Conservation (phyloP, 176 grass and related monocot species). For the Alopecurus myosuroides region DNA sequence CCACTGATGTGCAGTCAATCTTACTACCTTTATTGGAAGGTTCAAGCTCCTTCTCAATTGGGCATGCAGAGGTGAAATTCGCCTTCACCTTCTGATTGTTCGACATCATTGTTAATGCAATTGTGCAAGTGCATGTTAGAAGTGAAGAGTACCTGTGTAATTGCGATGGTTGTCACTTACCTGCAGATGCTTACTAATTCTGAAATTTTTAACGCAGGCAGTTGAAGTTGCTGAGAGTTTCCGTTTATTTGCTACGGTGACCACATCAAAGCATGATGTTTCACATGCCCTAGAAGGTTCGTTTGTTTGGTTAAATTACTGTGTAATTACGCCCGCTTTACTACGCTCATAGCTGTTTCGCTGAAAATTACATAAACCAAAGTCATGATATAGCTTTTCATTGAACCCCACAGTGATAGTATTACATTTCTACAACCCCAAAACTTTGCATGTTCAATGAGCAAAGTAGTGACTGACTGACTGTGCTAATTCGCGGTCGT, state of each 20-base stretch:
- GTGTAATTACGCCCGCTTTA: background rate
- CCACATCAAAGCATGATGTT: conserved; percentile 68
- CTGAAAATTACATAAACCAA: conserved; percentile 1
- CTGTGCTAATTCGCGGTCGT: background rate
- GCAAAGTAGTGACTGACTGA: background rate
- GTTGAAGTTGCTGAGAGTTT: conserved; percentile 74
- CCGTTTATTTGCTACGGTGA: conserved; percentile 81
- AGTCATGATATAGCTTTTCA: background rate
- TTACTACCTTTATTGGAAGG: conserved; percentile 89
- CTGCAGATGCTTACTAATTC: conserved; percentile 19
- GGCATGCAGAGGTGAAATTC: conserved; percentile 72
- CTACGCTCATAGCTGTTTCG: background rate
- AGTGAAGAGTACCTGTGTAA: background rate
- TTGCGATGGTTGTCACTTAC: background rate
- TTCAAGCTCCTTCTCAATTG: conserved; percentile 65
- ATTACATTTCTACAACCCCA: background rate
- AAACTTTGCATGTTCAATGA: background rate
- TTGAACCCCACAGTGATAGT: background rate
- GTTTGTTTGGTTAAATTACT: conserved; percentile 11
- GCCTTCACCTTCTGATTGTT: background rate
- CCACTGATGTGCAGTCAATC: conserved; percentile 82
- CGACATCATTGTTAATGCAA: background rate
- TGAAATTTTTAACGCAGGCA: conserved; percentile 43
- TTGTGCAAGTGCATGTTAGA: conserved; percentile 1
- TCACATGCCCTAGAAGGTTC: conserved; percentile 66